Evolutionary conservation across 257 asterid species (phyloP), one percentile per base, ranked within the genome.

Genomic region (Capsicum chinense): DNA sequence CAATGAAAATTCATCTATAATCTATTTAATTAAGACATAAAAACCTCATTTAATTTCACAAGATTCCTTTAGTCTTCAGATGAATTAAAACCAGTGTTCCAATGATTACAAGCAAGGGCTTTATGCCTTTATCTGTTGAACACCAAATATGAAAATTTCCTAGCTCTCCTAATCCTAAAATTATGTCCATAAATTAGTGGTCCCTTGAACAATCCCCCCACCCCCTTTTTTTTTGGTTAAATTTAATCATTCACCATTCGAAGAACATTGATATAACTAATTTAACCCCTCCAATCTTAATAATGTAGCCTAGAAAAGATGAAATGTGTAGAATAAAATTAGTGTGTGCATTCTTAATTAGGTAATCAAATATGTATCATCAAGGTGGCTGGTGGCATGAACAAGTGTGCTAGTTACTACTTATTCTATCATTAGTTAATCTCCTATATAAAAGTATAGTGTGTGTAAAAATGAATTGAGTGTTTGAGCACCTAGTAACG

Each of bases 51-150:
- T 47, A 39, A 39, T 2, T 39, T 26, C n/a, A 48, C 59, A 73
- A 21, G 26, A 76, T 76, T 52, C 63, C 48, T 52, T 21, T 76
- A 52, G 63, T 76, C 81, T 52, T 52, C 44, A 56, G 26, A 14
- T 76, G 42, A 76, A 13, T 12, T 13, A 26, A 76, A 52, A 76
- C 33, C 60, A 54, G 26, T 52, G 14, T 76, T 35, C 44, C 19
- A 76, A 76, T 76, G 81, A 76, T 76, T 74, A 74, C 14, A 74
- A 50, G 47, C 39, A 74, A 74, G 62, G 42, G 62, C 39, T 47
- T 73, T 35, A 50, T 74, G 42, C 44, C 39, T 47, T 73, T 35
- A 50, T 74, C 44, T 9, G 44, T 74, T 74, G 8, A 21, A 16
- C 48, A 52, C 81, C 81, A 52, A 26, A 26, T 26, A 76, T 52